Base-by-base conservation (phyloP, 2,329 filamentous ascomycete species). In the Xylariaceae sp. region DNA sequence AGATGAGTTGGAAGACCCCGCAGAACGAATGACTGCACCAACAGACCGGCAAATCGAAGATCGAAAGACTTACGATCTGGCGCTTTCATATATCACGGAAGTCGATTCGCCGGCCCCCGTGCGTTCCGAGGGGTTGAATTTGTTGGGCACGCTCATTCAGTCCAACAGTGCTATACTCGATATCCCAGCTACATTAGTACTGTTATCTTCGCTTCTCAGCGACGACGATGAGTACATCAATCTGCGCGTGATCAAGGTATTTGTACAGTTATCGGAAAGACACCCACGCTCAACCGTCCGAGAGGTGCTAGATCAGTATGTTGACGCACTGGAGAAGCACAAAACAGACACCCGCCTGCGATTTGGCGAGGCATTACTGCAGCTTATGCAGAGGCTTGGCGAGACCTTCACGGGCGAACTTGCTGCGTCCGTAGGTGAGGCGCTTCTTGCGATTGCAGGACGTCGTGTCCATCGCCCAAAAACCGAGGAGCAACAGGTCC, bases 221-320 rank as follows among this genome's bases (percentile, higher is more conserved):
- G 86, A 89, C 53, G 76, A 80, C 4, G 88, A 91, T 58, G 87
- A 89, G 58, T 92, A 87, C 68, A 85, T 90, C 61, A 88, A 88
- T 66, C 76, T 88, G 2, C 80, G 84, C n/a, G 82, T 85, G 13
- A 83, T 91, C 62, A 84, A 84, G 62, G 78, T 87, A 1, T 83
- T 89, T 60, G 81, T 82, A 0, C 80, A 84, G 23, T 73, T 92
- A 9, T 82, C 86, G 0, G 74, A 79, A 62, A 79, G 77, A 58
- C 87, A 89, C 54, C 85, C 87, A 0, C 82, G 79, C 48, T 81
- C 86, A 0, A 85, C 86, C 0, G 75, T 82, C 2, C 78, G 77
- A 18, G 86, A 89, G 65, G 74, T 91, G 0, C 73, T 88, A 0
- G 86, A 89, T 23, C 80, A 84, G 48, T 91, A 90, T 64, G 73